Base-by-base conservation (phyloP, 78 protist genomes). In the Isochrysis galbana region DNA sequence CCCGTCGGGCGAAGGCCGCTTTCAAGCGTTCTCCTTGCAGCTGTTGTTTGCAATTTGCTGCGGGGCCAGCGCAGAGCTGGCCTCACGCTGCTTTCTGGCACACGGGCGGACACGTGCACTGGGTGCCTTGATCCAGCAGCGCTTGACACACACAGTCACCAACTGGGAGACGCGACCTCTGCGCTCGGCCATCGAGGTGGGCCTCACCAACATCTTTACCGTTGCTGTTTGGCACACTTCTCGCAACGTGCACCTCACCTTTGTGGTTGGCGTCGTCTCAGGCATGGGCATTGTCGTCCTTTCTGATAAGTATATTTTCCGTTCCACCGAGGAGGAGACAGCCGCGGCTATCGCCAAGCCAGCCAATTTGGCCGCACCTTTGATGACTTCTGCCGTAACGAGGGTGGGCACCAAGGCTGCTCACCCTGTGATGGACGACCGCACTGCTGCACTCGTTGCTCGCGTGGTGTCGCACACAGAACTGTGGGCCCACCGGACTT, bases 161-260 rank as follows among this genome's bases (percentile, higher is more conserved):
- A 61, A 61, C 74, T 61, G 74, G 74, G 74, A 61, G 74, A 61
- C 74, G 74, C 74, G 74, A 7, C 74, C 74, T 7, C 74, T 61
- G 29, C 74, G 74, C 74, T 61, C 74, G 4, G 74, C 74, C 29
- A 2, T 61, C 74, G 74, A 61, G 74, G 23, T 21, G 4, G 74
- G 74, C 36, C 26, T 23, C 29, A 61, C 74, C 74, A 61, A 61
- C 74, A 32, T 32, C 36, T 3, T 10, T 7, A 23, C 74, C 3
- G 19, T 23, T 23, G 23, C 23, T 32, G 3, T 32, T 23, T 61
- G 74, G 74, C 74, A 21, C 74, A 7, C 26, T 7, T 61, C 74
- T 7, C n/a, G 26, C 74, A 21, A 61, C 74, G 74, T 21, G 36
- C 23, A 23, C 74, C 10, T 61, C 74, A 21, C 74, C 3, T 7